A percentile compares a stretch with the other conserved stretches of the same genome.
Evolutionary conservation across 129 eudicot species (phyloP).

Genomic region (Mikania micrantha): DNA sequence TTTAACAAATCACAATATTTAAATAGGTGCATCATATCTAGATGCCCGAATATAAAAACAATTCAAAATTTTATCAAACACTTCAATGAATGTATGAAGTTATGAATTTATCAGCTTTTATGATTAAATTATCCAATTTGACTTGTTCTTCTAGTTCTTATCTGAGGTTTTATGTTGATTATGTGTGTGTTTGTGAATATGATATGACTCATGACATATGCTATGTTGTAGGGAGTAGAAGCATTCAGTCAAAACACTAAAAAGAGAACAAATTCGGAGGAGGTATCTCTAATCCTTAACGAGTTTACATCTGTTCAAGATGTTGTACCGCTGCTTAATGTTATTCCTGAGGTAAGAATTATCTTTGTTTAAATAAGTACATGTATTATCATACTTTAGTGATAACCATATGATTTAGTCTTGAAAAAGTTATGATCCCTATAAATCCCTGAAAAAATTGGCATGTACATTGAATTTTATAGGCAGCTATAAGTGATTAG

Average conservation of each 20-base stretch:
- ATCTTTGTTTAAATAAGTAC: not conserved
- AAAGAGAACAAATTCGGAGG: slow-evolving; percentile 30
- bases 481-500: not conserved
- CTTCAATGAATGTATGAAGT: not conserved
- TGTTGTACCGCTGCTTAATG: slow-evolving; percentile 50
- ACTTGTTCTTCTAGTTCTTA: not conserved
- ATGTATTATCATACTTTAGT: not conserved
- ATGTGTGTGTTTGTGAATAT: not conserved
- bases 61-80: too few species aligned
- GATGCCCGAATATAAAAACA: too few species aligned
- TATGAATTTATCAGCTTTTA: not conserved
- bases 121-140: not conserved
- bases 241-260: slow-evolving; percentile 26
- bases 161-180: not conserved
- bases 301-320: slow-evolving; percentile 52
- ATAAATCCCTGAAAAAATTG: not conserved
- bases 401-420: not conserved
- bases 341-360: slow-evolving; percentile 63
- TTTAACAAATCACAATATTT: too few species aligned
- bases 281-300: slow-evolving; percentile 27
- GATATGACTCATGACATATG: slow-evolving; percentile 7
- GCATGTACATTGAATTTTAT: not conserved
- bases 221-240: slow-evolving; percentile 39
- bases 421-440: not conserved
- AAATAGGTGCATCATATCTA: too few species aligned